Evolutionary conservation across 2,329 filamentous ascomycete genomes (phyloP).

Genomic region (Orbilia oligospora): DNA sequence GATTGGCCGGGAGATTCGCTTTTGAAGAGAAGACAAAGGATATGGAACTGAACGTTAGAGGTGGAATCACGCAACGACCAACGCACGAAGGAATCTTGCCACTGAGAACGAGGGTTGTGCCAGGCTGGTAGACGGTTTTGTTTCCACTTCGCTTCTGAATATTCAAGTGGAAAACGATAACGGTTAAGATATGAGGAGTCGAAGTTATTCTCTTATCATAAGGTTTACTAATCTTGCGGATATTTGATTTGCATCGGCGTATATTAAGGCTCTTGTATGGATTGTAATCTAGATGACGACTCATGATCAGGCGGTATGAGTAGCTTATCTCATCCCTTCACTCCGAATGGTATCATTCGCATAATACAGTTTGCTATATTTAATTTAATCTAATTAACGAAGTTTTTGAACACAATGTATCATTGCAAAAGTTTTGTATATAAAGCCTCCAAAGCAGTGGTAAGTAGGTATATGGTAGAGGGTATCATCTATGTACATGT

Average conservation of each 20-base stretch:
- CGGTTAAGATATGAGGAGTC: too few species aligned
- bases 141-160: not conserved
- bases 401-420: not conserved
- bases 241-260: not conserved
- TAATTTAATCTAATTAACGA: not conserved
- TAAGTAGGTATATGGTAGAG: conserved; percentile 40
- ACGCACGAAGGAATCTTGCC: conserved; percentile 75
- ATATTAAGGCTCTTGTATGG: not conserved
- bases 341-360: too few species aligned
- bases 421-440: not conserved
- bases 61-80: conserved; percentile 80
- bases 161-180: not conserved
- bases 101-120: conserved; percentile 77
- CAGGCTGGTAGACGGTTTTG: conserved; percentile 73
- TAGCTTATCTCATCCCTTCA: not conserved
- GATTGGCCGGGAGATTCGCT: conserved; percentile 81
- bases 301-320: not conserved
- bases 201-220: not conserved
- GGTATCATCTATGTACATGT: conserved; percentile 60
- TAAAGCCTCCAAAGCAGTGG: not conserved
- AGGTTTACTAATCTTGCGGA: not conserved
- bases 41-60: conserved; percentile 76
- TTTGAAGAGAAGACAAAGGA: conserved; percentile 77
- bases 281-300: conserved; percentile 5
- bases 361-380: too few species aligned